A percentile compares a stretch with the other conserved stretches of the same genome.
Conservation (phyloP, 495 filamentous ascomycete genomes). For the Ramalina intermedia region DNA sequence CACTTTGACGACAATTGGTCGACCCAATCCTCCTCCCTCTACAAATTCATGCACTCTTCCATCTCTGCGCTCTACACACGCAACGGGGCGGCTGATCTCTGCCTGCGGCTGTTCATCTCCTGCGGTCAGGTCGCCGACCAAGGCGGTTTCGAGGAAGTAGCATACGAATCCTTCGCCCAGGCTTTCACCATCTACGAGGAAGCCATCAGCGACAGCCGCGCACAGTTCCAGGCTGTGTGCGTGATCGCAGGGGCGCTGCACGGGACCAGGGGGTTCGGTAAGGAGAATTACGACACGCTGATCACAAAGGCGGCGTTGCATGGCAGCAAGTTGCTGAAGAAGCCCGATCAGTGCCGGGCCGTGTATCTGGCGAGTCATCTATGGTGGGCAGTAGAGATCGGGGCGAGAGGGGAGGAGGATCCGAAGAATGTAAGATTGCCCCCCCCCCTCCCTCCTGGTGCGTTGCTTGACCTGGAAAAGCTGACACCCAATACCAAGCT, state of each 20-base stretch:
- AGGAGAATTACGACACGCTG: constrained; percentile 95
- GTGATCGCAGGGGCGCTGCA: constrained; percentile 84
- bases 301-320: constrained; percentile 96
- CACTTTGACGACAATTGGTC: constrained; percentile 94
- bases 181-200: constrained; percentile 98
- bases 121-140: constrained; percentile 90
- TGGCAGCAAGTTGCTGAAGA: constrained; percentile 92
- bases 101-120: constrained; percentile 74
- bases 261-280: constrained; percentile 70
- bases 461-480: not conserved
- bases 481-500: constrained; percentile 42
- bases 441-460: constrained; percentile 1
- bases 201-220: constrained; percentile 81
- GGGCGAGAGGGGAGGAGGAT: constrained; percentile 68
- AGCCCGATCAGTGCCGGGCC: constrained; percentile 92
- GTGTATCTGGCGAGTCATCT: constrained; percentile 92
- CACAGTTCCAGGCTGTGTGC: constrained; percentile 95
- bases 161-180: constrained; percentile 97
- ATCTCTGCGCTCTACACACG: constrained; percentile 81
- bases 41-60: constrained; percentile 84
- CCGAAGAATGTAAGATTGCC: constrained; percentile 53
- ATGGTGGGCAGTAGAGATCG: constrained; percentile 92
- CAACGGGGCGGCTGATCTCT: constrained; percentile 69
- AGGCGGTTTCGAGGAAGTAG: constrained; percentile 83
- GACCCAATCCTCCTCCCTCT: constrained; percentile 72